These are phyloP conservation scores for Vigna hirtella DNA, from an alignment of 306 rosid genomes.

Conservation along the genomic window DNA sequence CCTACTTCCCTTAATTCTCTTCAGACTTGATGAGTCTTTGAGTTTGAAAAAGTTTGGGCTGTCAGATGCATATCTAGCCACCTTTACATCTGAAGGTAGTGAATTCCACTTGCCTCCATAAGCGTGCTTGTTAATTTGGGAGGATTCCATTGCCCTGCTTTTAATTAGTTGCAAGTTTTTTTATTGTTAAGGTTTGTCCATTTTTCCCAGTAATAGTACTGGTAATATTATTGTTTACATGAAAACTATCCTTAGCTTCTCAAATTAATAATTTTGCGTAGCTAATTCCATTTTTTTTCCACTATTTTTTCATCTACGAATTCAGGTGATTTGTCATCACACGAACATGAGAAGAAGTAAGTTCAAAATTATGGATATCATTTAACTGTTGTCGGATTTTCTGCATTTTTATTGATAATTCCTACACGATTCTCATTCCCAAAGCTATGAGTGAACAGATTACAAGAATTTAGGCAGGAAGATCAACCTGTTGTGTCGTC, in stretches of 20 bases:
- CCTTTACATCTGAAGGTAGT: slow-evolving; percentile 84
- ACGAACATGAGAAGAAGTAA: slow-evolving; percentile 58
- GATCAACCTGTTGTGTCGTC: slow-evolving; percentile 44
- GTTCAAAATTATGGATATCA: slow-evolving; percentile 46
- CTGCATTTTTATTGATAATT: slow-evolving; percentile 35
- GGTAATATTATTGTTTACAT: background rate
- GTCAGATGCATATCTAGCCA: slow-evolving; percentile 84
- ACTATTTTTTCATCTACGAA: slow-evolving; percentile 18
- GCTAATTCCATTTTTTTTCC: slow-evolving; percentile 36
- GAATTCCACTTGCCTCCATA: slow-evolving; percentile 34
- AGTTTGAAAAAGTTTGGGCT: slow-evolving; percentile 80
- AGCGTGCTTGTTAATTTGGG: slow-evolving; percentile 27
- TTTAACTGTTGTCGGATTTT: slow-evolving; percentile 19
- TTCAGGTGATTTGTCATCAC: slow-evolving; percentile 51
- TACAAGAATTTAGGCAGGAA: slow-evolving; percentile 37
- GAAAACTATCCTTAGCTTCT: slow-evolving; percentile 36
- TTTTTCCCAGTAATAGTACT: background rate
- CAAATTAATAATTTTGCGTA: background rate
- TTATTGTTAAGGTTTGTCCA: background rate
- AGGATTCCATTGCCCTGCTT: slow-evolving; percentile 25
- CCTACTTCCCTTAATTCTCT: slow-evolving; percentile 43
- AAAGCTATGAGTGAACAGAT: slow-evolving; percentile 47
- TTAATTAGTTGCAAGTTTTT: slow-evolving; percentile 25
- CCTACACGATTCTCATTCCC: slow-evolving; percentile 37
- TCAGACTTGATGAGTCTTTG: slow-evolving; percentile 74